A percentile compares a stretch with the other conserved stretches of the same genome.
phyloP scores from a whole-genome alignment of 1,284 basidiomycete genomes.

The Puccinia hordei region DNA sequence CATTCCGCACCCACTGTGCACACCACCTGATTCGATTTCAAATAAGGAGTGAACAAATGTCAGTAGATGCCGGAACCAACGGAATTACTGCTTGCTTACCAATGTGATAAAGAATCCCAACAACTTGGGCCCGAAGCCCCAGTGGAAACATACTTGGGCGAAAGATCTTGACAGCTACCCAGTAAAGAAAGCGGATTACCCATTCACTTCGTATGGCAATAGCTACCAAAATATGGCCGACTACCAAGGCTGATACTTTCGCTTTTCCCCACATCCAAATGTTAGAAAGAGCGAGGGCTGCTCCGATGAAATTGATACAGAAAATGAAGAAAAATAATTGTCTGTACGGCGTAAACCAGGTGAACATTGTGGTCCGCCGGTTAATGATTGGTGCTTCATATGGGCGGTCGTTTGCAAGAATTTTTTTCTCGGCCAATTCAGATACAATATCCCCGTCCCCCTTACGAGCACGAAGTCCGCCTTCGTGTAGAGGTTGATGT shows the following conservation, averaged over 20 bases:
- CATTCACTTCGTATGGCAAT: conserved; percentile 68
- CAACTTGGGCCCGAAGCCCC: conserved; percentile 21
- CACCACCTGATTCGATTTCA: too few species aligned
- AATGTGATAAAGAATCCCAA: conserved; percentile 43
- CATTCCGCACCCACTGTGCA: conserved; percentile 49
- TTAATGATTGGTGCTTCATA: neutral
- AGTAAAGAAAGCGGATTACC: conserved; percentile 67
- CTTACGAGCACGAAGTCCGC: too few species aligned
- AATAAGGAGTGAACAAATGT: too few species aligned
- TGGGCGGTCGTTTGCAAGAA: too few species aligned
- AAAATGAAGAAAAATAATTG: conserved; percentile 25
- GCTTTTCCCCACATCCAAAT: conserved; percentile 16
- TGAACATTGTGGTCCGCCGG: neutral
- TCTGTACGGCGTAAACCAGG: conserved; percentile 44
- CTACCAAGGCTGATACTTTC: conserved; percentile 58
- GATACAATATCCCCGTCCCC: too few species aligned
- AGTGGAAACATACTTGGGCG: conserved; percentile 26
- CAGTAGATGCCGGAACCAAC: too few species aligned
- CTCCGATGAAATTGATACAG: conserved; percentile 3
- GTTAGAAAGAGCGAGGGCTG: too few species aligned
- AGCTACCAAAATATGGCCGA: conserved; percentile 66
- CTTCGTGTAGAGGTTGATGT: too few species aligned
- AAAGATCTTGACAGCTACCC: conserved; percentile 59
- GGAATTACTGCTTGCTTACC: conserved; percentile 21
- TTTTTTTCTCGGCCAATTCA: neutral